Base-by-base conservation (phyloP, 371 early-diverging fungal species). In the Syncephalis plumigaleata region DNA sequence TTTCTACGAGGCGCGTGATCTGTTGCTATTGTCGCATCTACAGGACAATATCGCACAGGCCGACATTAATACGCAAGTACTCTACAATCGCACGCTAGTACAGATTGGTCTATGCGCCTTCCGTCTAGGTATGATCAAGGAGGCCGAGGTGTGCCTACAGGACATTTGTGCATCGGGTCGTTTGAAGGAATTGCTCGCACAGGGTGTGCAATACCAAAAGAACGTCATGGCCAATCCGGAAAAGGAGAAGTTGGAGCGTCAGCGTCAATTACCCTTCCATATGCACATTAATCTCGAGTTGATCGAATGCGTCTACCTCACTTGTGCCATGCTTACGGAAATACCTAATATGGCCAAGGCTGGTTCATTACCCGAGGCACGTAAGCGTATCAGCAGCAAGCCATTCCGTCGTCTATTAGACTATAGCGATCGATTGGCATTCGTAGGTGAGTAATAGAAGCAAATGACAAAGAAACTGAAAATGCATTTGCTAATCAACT, bases 211-310 rank as follows among this genome's bases (percentile, higher is more conserved):
- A 53, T 61, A 72, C 47, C 82, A 78, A 63, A 74, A 81, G 46
- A 79, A 75, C 58, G 70, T 69, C 36, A 55, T 71, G 45, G 68
- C 76, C 50, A 77, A 83, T 11, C 75, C 87, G 3, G 93, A 91
- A 56, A 78, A 85, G 58, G 96, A 94, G 59, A 79, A 80, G 56
- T 66, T 84, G 24, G 92, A 92, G 60, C 85, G 87, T 60, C 84
- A 81, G 67, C 77, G 93, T 45, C 91, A 87, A 71, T 71, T 97
- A 55, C 98, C 96, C 20, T 93, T 94, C 87, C 94, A 94, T 70
- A 88, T 94, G 89, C 93, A 92, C 72, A 91, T 98, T 68, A 93
- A 95, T 72, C 66, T 94, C 54, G 98, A 98, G 63, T 76, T 98
- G 22, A 65, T 98, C 39, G 98, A 98, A 71, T 92, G 88, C 61